Evolutionary conservation across 1,139 yeast species (phyloP).

Genomic region (Zygosaccharomyces pseudobailii): DNA sequence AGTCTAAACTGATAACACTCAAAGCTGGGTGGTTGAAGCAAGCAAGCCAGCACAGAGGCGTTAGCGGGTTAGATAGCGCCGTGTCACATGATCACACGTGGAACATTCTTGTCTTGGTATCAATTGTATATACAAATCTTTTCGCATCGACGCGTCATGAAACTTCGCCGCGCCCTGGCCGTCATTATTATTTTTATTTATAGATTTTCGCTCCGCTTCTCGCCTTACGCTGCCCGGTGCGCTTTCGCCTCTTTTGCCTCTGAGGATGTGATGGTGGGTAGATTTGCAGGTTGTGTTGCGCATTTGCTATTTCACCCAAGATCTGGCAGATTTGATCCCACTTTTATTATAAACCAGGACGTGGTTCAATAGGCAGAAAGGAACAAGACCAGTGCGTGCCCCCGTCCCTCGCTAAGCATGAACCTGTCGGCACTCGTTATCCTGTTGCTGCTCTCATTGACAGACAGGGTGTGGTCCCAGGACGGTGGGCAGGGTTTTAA

Average conservation of each 20-base stretch:
- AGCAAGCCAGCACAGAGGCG: no score
- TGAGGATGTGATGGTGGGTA: not conserved
- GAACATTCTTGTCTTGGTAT: no score
- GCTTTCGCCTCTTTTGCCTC: not conserved
- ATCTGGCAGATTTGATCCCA: not conserved
- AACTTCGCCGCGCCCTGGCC: not conserved
- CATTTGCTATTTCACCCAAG: not conserved
- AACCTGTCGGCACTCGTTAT: slow-evolving; percentile 5
- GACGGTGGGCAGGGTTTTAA: not conserved
- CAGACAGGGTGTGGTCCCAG: slow-evolving; percentile 5
- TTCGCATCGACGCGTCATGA: not conserved
- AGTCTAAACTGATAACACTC: no score
- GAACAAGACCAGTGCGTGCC: not conserved
- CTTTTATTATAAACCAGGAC: not conserved
- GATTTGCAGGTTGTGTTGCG: not conserved
- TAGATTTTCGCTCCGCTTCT: not conserved
- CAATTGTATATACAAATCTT: no score
- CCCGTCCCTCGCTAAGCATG: slow-evolving; percentile 1
- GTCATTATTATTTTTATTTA: not conserved
- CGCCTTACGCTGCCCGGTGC: not conserved
- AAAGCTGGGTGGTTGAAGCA: no score
- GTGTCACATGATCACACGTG: no score
- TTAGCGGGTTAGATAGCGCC: no score
- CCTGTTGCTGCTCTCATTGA: slow-evolving; percentile 2
- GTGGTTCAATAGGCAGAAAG: not conserved